phyloP scores from a whole-genome alignment of 495 filamentous ascomycete genomes.

The Tuber melanosporum region DNA sequence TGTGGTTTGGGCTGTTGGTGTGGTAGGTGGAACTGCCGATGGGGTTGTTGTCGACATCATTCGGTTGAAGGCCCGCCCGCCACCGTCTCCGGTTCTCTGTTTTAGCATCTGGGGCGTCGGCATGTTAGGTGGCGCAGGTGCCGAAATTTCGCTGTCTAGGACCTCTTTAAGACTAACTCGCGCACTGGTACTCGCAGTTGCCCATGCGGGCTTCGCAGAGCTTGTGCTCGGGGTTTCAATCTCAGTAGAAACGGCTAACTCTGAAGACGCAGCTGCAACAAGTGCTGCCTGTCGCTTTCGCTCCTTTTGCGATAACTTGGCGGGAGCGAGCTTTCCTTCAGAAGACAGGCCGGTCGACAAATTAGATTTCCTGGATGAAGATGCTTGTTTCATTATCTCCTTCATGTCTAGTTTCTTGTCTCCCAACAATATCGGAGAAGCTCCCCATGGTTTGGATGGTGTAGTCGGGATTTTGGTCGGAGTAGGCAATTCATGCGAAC shows the following conservation, averaged over 20 bases:
- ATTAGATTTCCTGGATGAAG: conserved; percentile 56
- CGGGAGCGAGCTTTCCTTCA: conserved; percentile 19
- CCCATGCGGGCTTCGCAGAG: conserved; percentile 62
- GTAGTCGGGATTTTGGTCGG: conserved; percentile 17
- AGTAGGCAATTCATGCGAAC: background rate
- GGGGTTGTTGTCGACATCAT: conserved; percentile 47
- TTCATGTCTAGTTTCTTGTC: conserved; percentile 62
- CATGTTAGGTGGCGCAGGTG: conserved; percentile 24
- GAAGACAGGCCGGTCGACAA: conserved; percentile 65
- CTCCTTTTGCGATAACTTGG: conserved; percentile 79
- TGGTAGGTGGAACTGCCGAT: conserved; percentile 34
- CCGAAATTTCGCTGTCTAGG: conserved; percentile 37
- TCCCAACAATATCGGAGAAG: conserved; percentile 23
- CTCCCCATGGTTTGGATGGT: conserved; percentile 10
- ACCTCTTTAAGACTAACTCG: conserved; percentile 45
- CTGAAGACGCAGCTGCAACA: conserved; percentile 46
- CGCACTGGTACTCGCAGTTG: conserved; percentile 46
- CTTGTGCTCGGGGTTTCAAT: conserved; percentile 43
- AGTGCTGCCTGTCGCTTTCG: conserved; percentile 63
- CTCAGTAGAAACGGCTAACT: conserved; percentile 44
- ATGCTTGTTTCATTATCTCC: conserved; percentile 77
- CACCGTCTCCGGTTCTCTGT: background rate
- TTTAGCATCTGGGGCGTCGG: background rate
- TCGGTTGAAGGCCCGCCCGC: conserved; percentile 2
- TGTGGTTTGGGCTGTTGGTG: conserved; percentile 38